Evolutionary conservation across 768 basidiomycete genomes (phyloP), one percentile per base, ranked within the genome.

Genomic region (Leccinellum albellum): DNA sequence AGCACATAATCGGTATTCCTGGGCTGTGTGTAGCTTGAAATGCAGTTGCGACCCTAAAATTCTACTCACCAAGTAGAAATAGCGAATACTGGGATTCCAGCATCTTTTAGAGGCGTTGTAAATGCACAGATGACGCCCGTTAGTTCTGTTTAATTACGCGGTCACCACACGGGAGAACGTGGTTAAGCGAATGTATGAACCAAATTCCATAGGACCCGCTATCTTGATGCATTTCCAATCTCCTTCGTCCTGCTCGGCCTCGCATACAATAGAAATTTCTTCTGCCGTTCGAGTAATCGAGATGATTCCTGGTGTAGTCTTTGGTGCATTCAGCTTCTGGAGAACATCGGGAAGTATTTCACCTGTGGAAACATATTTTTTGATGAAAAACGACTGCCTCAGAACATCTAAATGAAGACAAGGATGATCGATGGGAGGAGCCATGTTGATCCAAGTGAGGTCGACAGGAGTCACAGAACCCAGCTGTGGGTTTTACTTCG

Each of bases 1-100:
- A 87, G 69, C 12, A 87, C 71, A 64, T 83, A 85, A 64, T 87
- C 86, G 6, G 86, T 87, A 66, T 86, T 84, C 84, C 84, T 87
- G 58, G 21, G 28, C 17, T 23, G n/a, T 12, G 31, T 42, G 42
- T 21, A 24, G 33, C 17, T 21, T 21, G 21, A 51, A 29, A 29
- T 47, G 40, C 29, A 17, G 44, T 17, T 35, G 13, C 45, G 6
- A n/a, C 44, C 4, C 28, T 15, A 47, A 20, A 20, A 17, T 33
- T 26, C n/a, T 20, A 57, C 75, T 58, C 59, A 85, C 84, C 82
- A 89, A 24, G 86, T 87, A 6, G 85, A 86, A 33, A 85, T 54
- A 17, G 78, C 82, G 66, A 86, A 87, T 6, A 88, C 74, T 0
- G 80, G 79, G 1, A 88, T 72, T 45, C 74, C 70, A 6, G 79